Evolutionary conservation across 176 grass and related monocot species (phyloP), one percentile per base, ranked within the genome.

Genomic region (Oryza nivara): DNA sequence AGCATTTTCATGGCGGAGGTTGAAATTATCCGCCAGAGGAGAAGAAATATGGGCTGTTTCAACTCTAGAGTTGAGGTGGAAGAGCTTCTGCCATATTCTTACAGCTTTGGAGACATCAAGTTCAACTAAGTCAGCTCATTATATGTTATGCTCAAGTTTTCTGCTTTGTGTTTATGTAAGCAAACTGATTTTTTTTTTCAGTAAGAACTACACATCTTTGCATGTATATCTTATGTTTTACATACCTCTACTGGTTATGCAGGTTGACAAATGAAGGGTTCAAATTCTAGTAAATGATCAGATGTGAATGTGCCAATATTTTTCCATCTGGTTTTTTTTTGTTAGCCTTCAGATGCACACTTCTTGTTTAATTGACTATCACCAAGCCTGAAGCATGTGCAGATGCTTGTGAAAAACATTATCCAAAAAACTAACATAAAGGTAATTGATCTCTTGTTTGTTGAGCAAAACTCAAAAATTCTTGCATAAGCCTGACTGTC

Each of bases 11-110:
- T 70, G 66, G 96, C 93, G 12, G 96, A 99, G 68, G 93, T 99
- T 77, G 93, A 96, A 92, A 96, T 86, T 65, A 28, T 88, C 65
- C 89, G 83, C 36, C 89, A 74, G n/a, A 95, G 88, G 64, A 63
- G 91, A 88, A 95, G 81, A 41, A 95, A 88, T 75, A 74, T 82
- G 84, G 82, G 87, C 20, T 96, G 68, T 78, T 95, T 89, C 77
- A 96, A 91, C 47, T 95, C 96, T 76, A 91, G 88, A 82, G 80
- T 99, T 58, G 85, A 92, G 85, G 96, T 99, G 74, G 96, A 96
- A 86, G 96, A 99, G 65, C 96, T 99, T 67, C 80, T 99, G 73
- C 91, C 96, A 3, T 88, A 84, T 70, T 63, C 91, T n/a, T 80
- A 91, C 65, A 82, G 52, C 75, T 86, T 71, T 25, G 78, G 80